Evolutionary conservation across 2,329 filamentous ascomycete species (phyloP), one percentile per base, ranked within the genome.

Genomic region (Apiospora kogelbergensis): DNA sequence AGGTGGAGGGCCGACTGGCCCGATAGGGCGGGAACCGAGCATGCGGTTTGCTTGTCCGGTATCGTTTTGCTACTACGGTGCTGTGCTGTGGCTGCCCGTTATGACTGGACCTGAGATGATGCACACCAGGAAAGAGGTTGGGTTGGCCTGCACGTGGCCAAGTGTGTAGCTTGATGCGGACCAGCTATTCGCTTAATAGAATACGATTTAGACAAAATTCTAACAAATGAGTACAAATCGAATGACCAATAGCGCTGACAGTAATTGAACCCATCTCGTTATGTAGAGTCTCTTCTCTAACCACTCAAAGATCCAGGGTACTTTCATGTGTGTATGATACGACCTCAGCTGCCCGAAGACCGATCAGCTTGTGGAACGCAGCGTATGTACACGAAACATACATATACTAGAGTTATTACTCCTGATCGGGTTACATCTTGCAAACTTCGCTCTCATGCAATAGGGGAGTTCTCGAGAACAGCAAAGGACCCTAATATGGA

Each of bases 1-100:
- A 92, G 86, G 90, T 93, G 72, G 95, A 98, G 85, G 81, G 83
- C 24, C 40, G 69, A 11, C 65, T 71, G n/a, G 69, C 53, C 30
- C 30, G 53, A n/a, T 60, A 60, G 7, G 17, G 30, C 48, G 48
- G 15, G 24, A 3, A n/a, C n/a, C n/a, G n/a, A 20, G 48, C 48
- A 20, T 4, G 3, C n/a, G 17, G 17, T 17, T 57, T 33, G 24
- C 53, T 37, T 60, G 42, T 45, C 17, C 42, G 6, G 42, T 6
- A 45, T 45, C 42, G 6, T 3, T 20, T 42, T 15, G 40, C 40
- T 45, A 20, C 17, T 45, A 20, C n/a, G 17, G 2, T 42, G 40
- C 33, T 45, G 42, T n/a, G 42, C 42, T 45, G 42, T n/a, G 7
- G 33, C 33, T 33, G 33, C 33, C 33, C 33, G 33, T 33, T 7